phyloP scores from a whole-genome alignment of 208 protist species.

The Trypanosoma avium region DNA sequence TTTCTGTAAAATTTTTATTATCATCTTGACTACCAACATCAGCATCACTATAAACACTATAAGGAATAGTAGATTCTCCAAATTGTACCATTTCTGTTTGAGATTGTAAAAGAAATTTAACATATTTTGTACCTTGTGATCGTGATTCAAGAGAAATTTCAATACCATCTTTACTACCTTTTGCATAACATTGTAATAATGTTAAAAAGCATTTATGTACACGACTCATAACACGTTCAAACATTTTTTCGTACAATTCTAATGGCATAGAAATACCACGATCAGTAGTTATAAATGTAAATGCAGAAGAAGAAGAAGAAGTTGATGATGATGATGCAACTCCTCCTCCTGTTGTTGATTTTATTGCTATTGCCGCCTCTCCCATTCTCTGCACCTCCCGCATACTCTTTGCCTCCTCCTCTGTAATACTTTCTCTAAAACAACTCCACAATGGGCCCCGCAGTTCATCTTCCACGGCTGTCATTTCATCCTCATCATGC shows the following conservation, averaged over 20 bases:
- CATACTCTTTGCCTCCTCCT: constrained; percentile 56
- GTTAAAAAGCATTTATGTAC: constrained; percentile 21
- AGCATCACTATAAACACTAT: background rate
- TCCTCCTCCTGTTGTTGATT: background rate
- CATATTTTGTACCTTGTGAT: constrained; percentile 2
- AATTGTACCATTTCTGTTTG: constrained; percentile 18
- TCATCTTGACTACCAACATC: background rate
- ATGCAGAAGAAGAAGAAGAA: background rate
- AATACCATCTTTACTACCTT: constrained; percentile 12
- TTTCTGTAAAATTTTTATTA: background rate
- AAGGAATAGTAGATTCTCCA: no score
- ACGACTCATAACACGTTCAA: constrained; percentile 17
- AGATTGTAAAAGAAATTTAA: constrained; percentile 12
- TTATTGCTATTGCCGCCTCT: background rate
- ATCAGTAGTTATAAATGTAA: background rate
- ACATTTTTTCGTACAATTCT: constrained; percentile 24
- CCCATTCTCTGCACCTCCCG: background rate
- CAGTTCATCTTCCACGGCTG: constrained; percentile 36
- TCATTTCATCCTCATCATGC: constrained; percentile 22
- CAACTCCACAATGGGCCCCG: constrained; percentile 33
- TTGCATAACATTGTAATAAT: constrained; percentile 15
- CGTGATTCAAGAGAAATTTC: constrained; percentile 3
- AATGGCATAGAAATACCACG: constrained; percentile 29
- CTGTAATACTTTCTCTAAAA: constrained; percentile 43
- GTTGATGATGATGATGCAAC: background rate